These are phyloP conservation scores for Diplocarpon mali DNA, from an alignment of 2,329 filamentous ascomycete genomes.

Conservation along the genomic window DNA sequence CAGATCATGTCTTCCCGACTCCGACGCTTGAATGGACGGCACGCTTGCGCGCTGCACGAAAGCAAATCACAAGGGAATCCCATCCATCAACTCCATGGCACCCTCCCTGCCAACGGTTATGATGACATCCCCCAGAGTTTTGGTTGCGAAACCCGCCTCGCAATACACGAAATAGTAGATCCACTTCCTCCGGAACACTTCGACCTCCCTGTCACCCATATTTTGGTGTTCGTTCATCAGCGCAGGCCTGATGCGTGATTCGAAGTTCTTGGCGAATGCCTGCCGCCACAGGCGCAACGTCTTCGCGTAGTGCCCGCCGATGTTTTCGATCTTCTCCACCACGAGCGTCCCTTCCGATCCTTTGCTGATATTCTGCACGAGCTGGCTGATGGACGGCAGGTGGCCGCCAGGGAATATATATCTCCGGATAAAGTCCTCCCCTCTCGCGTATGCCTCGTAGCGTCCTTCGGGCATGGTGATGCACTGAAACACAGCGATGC, in stretches of 20 bases:
- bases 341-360: constrained; percentile 52
- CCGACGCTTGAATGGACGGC: constrained; percentile 7
- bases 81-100: constrained; percentile 56
- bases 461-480: constrained; percentile 65
- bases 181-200: constrained; percentile 62
- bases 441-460: constrained; percentile 53
- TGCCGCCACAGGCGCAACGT: constrained; percentile 59
- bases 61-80: constrained; percentile 46
- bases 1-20: constrained; percentile 6
- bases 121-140: constrained; percentile 62
- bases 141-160: constrained; percentile 61
- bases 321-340: constrained; percentile 58
- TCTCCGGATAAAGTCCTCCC: constrained; percentile 63
- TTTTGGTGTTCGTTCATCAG: constrained; percentile 45
- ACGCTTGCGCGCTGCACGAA: background rate
- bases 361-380: constrained; percentile 46
- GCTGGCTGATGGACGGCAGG: constrained; percentile 46
- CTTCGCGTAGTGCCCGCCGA: constrained; percentile 63
- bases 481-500: constrained; percentile 62
- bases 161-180: constrained; percentile 65
- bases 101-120: constrained; percentile 47
- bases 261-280: constrained; percentile 52
- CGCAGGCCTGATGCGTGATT: constrained; percentile 46
- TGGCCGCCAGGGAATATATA: constrained; percentile 76
- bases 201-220: constrained; percentile 50